Evolutionary conservation across 2,329 filamentous ascomycete species (phyloP), one percentile per base, ranked within the genome.

Genomic region (Arthroderma sp.): DNA sequence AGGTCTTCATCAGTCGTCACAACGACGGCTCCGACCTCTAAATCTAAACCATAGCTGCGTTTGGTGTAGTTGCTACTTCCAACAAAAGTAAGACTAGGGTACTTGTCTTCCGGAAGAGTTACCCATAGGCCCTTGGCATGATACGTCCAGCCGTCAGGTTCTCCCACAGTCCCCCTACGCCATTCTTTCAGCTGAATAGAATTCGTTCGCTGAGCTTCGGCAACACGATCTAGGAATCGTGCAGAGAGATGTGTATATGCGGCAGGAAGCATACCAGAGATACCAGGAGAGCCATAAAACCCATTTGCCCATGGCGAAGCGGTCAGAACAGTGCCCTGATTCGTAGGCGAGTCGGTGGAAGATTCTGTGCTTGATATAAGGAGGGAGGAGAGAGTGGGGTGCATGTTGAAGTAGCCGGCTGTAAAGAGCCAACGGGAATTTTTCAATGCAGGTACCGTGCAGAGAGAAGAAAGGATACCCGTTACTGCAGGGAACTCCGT

Each of bases 401-500:
- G 87, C 45, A 94, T 94, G 67, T 98, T 98, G 69, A 98, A 98
- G 67, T 98, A 98, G 43, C 91, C 91, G 0, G 91, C 91, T 1
- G 91, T 96, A 62, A 98, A 96, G 0, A 86, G 91, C 91, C 91
- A 98, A 9, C 78, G 81, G 0, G 83, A 84, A 31, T 77, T 73
- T 6, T 71, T 67, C 55, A 85, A 83, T 4, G 72, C 66, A 4
- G 62, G 53, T 0, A 82, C 74, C 0, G 63, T 66, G 0, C 81
- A 73, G 3, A 95, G 73, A 1, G 75, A 75, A 37, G 74, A 74
- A 3, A 96, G 73, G 34, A 96, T 75, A 38, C 76, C 75, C 0
- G 78, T 85, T 11, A 98, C 69, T 10, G 83, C 82, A 1, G 85
- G 86, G 8, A 91, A 80, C 61, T 98, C 91, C 8, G 89, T 96